Base-by-base conservation (phyloP, 176 grass and related monocot genomes). In the Puya raimondii region DNA sequence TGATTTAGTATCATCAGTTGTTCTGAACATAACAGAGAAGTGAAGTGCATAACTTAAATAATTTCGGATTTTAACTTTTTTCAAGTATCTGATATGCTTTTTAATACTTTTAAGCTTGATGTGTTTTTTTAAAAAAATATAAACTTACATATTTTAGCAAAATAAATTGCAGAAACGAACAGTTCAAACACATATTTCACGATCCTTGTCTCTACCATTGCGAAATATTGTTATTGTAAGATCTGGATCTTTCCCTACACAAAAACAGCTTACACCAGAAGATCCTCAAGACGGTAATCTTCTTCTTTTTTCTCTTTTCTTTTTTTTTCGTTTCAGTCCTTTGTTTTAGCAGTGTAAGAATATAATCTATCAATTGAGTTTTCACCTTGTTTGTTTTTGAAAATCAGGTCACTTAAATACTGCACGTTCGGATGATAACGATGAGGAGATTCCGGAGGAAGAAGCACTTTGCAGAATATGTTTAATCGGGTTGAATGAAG, bases 391-490 rank as follows among this genome's bases (percentile, higher is more conserved):
- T 27, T 54, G n/a, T 71, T 21, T n/a, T 47, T 10, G 14, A 71
- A 71, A 59, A 17, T 9, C 69, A 72, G 70, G 5, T 72, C 70
- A 72, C n/a, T 59, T 59, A 59, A 59, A 18, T 59, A 1, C 20
- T 59, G 14, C 8, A 59, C 54, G 6, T 15, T 8, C 4, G 54
- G 54, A 59, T 20, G 54, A 20, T n/a, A 18, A 59, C 0, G 54
- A 59, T 5, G 79, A 78, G 52, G 80, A 87, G 69, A 81, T 80
- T 42, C 64, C 65, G 0, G 83, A 78, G 14, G 83, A 89, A 48
- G 90, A 94, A 66, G 83, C 83, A 4, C 80, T 94, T 12, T 94
- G 90, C 75, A 76, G 86, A 25, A 94, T 94, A 23, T 94, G 90
- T 72, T 66, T 89, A 63, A 75, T 74, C 53, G 75, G 78, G 20